These are phyloP conservation scores for Aspergillus novoparasiticus DNA, from an alignment of 2,329 filamentous ascomycete species.

Conservation along the genomic window DNA sequence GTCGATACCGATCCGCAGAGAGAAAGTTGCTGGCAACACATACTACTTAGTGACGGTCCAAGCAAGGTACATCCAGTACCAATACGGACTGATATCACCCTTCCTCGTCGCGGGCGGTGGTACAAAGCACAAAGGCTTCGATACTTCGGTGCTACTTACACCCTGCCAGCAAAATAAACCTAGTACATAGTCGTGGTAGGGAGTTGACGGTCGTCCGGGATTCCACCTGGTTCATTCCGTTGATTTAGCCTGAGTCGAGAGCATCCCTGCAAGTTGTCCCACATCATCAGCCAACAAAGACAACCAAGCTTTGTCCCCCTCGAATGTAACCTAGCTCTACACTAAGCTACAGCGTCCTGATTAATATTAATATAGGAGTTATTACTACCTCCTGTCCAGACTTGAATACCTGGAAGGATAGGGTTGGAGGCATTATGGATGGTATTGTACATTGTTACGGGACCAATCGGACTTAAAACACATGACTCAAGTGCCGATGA, in stretches of 20 bases:
- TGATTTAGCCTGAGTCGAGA: neutral
- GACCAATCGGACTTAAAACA: neutral
- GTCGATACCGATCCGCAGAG: slow-evolving; percentile 3
- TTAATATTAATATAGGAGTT: slow-evolving; percentile 1
- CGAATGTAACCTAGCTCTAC: slow-evolving; percentile 6
- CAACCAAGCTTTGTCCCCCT: slow-evolving; percentile 12
- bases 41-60: neutral
- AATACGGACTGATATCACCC: slow-evolving; percentile 5
- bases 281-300: slow-evolving; percentile 2
- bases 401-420: neutral
- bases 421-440: neutral
- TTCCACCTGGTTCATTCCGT: neutral
- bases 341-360: neutral
- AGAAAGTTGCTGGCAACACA: neutral
- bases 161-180: neutral
- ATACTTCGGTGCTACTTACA: neutral
- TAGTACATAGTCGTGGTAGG: neutral
- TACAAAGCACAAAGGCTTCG: neutral
- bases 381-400: neutral
- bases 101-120: neutral
- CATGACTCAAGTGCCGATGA: slow-evolving; percentile 4
- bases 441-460: neutral
- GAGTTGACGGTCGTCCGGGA: neutral
- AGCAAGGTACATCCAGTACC: slow-evolving; percentile 10
- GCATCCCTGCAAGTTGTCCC: slow-evolving; percentile 7